phyloP scores from a whole-genome alignment of 345 rosid genomes.

The Bruguiera sexangula region DNA sequence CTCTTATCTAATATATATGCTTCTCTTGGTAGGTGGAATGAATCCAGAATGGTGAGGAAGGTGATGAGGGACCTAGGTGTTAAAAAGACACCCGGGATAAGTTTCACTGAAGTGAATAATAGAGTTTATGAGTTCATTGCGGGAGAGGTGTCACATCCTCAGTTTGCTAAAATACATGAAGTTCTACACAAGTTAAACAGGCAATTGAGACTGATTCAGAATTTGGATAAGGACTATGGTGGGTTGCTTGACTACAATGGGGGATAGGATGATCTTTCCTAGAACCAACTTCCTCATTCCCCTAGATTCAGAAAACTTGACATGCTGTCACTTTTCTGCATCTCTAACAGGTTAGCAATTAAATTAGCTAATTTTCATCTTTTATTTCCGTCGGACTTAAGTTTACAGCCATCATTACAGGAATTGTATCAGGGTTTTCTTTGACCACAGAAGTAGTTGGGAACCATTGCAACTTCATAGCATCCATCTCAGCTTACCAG shows the following conservation, averaged over 20 bases:
- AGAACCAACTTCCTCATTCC: not conserved
- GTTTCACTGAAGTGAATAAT: constrained; percentile 54
- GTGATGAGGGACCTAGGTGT: constrained; percentile 57
- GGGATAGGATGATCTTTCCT: constrained; percentile 10
- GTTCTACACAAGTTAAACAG: constrained; percentile 34
- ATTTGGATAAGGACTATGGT: constrained; percentile 13
- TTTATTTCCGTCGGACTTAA: constrained; percentile 7
- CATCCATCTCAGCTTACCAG: not conserved
- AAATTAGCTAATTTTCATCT: not conserved
- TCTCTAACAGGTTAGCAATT: not conserved
- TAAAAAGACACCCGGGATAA: constrained; percentile 58
- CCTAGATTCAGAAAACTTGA: not conserved
- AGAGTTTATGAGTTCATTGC: constrained; percentile 50
- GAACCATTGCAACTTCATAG: not conserved
- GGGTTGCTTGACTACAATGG: constrained; percentile 18
- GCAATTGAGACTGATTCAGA: constrained; percentile 31
- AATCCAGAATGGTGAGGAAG: constrained; percentile 54
- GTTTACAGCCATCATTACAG: no score
- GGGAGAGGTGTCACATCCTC: constrained; percentile 48
- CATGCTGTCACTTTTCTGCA: not conserved
- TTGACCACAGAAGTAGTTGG: not conserved
- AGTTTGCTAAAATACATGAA: constrained; percentile 34
- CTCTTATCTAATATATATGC: constrained; percentile 59
- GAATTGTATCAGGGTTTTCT: no score
- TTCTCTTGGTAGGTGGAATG: constrained; percentile 58